phyloP scores from a whole-genome alignment of 768 basidiomycete species.

The Lactarius trivialis region DNA sequence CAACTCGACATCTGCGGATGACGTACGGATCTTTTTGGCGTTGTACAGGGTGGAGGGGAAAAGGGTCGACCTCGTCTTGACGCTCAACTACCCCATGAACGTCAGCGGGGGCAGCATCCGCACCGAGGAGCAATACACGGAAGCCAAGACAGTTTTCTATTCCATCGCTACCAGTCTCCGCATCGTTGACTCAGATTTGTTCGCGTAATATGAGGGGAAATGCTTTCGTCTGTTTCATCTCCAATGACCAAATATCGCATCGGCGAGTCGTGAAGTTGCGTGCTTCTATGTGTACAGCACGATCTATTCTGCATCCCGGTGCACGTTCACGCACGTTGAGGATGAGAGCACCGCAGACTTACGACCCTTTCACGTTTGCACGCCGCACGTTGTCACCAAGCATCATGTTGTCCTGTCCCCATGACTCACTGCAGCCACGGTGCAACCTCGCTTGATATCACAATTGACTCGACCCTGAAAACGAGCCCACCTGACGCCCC shows the following conservation, averaged over 20 bases:
- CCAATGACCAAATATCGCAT: background rate
- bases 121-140: constrained; percentile 32
- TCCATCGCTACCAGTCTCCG: constrained; percentile 50
- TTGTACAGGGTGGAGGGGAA: constrained; percentile 72
- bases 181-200: constrained; percentile 65
- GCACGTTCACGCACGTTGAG: background rate
- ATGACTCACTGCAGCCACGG: background rate
- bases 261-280: background rate
- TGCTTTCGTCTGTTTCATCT: background rate
- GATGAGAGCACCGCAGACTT: background rate
- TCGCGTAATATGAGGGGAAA: constrained; percentile 39
- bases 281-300: background rate
- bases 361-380: background rate
- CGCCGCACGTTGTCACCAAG: background rate
- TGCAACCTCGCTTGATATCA: background rate
- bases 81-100: constrained; percentile 69
- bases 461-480: background rate
- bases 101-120: constrained; percentile 42
- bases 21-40: constrained; percentile 71
- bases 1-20: constrained; percentile 51
- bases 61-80: constrained; percentile 74
- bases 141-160: constrained; percentile 45
- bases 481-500: background rate
- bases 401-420: too few species aligned
- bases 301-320: too few species aligned